Conservation (phyloP, 2,329 filamentous ascomycete genomes). For the Cladosporium halotolerans region DNA sequence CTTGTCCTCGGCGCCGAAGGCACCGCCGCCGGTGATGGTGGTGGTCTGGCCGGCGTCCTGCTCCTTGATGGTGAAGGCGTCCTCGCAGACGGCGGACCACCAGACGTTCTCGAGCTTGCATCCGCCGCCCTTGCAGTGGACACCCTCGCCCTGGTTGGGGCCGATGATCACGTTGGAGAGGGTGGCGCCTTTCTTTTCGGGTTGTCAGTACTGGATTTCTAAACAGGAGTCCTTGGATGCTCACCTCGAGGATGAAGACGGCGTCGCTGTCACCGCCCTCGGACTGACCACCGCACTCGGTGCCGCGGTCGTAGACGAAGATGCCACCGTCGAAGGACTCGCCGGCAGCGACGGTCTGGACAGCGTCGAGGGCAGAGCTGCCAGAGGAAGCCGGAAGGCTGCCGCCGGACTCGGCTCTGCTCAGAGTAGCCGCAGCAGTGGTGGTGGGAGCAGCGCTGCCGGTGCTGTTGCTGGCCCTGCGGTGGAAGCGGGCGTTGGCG, state of each 20-base stretch:
- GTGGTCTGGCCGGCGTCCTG: slow-evolving; percentile 17
- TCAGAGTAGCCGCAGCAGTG: slow-evolving; percentile 10
- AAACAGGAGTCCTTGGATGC: not conserved
- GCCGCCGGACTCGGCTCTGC: slow-evolving; percentile 7
- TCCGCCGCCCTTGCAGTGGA: slow-evolving; percentile 45
- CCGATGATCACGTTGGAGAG: slow-evolving; percentile 51
- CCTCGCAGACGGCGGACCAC: slow-evolving; percentile 37
- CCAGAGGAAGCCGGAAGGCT: slow-evolving; percentile 18
- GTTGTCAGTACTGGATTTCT: too few species aligned
- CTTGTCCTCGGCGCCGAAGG: slow-evolving; percentile 10
- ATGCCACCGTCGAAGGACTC: slow-evolving; percentile 17
- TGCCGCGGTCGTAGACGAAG: slow-evolving; percentile 33
- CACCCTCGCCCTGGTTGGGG: slow-evolving; percentile 45
- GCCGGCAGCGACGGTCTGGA: slow-evolving; percentile 22
- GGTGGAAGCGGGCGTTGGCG: slow-evolving; percentile 9
- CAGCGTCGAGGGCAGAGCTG: slow-evolving; percentile 13
- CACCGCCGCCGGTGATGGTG: slow-evolving; percentile 31
- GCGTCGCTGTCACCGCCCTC: slow-evolving; percentile 43
- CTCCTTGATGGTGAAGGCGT: slow-evolving; percentile 30
- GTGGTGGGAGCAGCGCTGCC: slow-evolving; percentile 8
- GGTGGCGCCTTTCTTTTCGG: slow-evolving; percentile 38
- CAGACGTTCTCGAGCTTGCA: slow-evolving; percentile 33
- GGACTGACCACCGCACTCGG: slow-evolving; percentile 37
- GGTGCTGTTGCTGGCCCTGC: not conserved
- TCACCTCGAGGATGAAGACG: slow-evolving; percentile 46